Evolutionary conservation across 371 early-diverging fungal genomes (phyloP).

Genomic region (Basidiobolus meristosporus): DNA sequence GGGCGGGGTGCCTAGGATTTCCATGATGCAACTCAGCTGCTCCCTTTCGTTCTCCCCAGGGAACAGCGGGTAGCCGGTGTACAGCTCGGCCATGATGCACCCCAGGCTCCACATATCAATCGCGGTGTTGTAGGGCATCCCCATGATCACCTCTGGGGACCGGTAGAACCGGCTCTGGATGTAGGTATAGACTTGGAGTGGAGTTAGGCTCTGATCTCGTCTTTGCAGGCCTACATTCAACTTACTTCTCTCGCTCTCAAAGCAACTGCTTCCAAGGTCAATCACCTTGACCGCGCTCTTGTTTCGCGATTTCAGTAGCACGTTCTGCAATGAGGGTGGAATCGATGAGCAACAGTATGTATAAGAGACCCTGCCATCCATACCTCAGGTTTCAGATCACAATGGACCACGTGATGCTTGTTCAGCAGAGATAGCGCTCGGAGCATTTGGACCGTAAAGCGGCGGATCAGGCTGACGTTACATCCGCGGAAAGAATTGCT

Average conservation of each 20-base stretch:
- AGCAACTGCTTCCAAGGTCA: conserved; percentile 93
- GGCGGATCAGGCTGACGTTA: conserved; percentile 54
- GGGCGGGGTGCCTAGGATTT: conserved; percentile 69
- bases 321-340: conserved; percentile 48
- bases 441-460: conserved; percentile 73
- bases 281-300: conserved; percentile 86
- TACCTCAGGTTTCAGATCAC: conserved; percentile 95
- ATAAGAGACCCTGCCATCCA: too few species aligned
- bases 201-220: conserved; percentile 7
- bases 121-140: conserved; percentile 62
- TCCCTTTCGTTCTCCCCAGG: conserved; percentile 95
- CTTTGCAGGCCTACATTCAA: too few species aligned
- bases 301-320: conserved; percentile 47
- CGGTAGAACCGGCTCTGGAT: conserved; percentile 96
- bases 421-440: conserved; percentile 59
- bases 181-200: conserved; percentile 68
- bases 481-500: conserved; percentile 83
- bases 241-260: conserved; percentile 43
- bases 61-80: conserved; percentile 82
- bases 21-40: conserved; percentile 85
- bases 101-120: conserved; percentile 99
- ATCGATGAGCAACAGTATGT: too few species aligned
- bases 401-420: conserved; percentile 78
- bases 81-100: conserved; percentile 93
- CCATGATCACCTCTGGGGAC: conserved; percentile 91